These are phyloP conservation scores for Dryadomyces sulphureus DNA, from an alignment of 2,329 filamentous ascomycete genomes.

Conservation along the genomic window DNA sequence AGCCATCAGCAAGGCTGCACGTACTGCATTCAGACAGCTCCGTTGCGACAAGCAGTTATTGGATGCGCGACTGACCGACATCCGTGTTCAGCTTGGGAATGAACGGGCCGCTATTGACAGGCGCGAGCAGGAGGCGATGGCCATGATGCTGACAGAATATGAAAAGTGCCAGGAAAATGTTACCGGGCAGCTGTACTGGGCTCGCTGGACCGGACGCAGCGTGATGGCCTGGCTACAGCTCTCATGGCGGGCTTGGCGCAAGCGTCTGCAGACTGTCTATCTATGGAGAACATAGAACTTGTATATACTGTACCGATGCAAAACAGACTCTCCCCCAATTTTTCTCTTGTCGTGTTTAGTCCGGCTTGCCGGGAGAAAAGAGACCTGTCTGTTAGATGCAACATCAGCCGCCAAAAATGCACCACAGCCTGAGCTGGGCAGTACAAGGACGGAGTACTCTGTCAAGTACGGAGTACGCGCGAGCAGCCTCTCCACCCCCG, in stretches of 20 bases:
- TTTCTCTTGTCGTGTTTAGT: too few species aligned
- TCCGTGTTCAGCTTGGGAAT: not conserved
- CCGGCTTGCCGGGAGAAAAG: too few species aligned
- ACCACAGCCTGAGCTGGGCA: too few species aligned
- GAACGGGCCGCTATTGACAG: not conserved
- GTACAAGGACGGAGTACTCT: too few species aligned
- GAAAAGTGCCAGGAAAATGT: not conserved
- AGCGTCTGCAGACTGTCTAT: not conserved
- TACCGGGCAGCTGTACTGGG: not conserved
- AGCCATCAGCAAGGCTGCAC: not conserved
- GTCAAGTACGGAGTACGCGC: too few species aligned
- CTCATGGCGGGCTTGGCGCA: not conserved
- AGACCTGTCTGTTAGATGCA: too few species aligned
- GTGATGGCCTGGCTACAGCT: not conserved
- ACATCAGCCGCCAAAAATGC: too few species aligned
- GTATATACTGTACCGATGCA: not conserved
- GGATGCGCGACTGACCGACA: not conserved
- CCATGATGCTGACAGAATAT: not conserved
- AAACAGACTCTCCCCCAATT: not conserved
- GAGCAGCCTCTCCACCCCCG: not conserved
- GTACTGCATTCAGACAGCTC: not conserved
- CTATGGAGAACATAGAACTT: not conserved
- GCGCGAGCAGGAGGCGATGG: not conserved
- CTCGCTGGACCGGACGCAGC: not conserved
- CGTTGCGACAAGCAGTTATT: not conserved